Conservation (phyloP, 352 stramenopile species). For the Phytophthora kernoviae region DNA sequence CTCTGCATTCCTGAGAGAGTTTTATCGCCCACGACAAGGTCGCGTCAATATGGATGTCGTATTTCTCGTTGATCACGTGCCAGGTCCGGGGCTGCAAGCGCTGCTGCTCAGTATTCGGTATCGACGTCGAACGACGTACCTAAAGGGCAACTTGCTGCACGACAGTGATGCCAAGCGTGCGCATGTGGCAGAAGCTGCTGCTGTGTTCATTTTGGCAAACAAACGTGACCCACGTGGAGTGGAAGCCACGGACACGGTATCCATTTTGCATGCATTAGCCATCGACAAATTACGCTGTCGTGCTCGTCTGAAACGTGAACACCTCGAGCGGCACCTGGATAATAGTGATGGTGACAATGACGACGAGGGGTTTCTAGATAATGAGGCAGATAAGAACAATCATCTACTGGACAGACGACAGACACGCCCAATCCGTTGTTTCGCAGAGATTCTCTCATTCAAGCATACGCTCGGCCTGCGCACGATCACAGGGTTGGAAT, state of each 20-base stretch:
- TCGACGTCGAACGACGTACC: conserved; percentile 50
- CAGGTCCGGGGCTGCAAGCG: conserved; percentile 36
- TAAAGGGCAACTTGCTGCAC: conserved; percentile 58
- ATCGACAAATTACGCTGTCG: conserved; percentile 59
- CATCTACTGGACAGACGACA: neutral
- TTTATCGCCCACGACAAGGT: conserved; percentile 59
- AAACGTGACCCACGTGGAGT: conserved; percentile 37
- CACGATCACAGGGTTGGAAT: conserved; percentile 60
- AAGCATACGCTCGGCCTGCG: conserved; percentile 46
- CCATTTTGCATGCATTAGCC: conserved; percentile 58
- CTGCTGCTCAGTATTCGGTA: conserved; percentile 55
- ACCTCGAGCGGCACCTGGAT: conserved; percentile 1
- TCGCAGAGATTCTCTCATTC: conserved; percentile 56
- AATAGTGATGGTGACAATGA: neutral
- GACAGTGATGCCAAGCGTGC: conserved; percentile 57
- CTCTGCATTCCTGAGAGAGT: conserved; percentile 61
- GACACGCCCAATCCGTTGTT: conserved; percentile 38
- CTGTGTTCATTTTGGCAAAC: conserved; percentile 63
- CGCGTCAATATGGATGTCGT: conserved; percentile 72
- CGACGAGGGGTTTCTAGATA: neutral
- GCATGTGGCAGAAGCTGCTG: conserved; percentile 46
- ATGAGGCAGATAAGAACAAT: neutral
- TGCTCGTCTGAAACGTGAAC: conserved; percentile 22
- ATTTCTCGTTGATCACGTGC: conserved; percentile 44
- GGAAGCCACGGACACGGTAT: conserved; percentile 52